Base-by-base conservation (phyloP, 2,329 filamentous ascomycete species). In the Diplodia seriata region DNA sequence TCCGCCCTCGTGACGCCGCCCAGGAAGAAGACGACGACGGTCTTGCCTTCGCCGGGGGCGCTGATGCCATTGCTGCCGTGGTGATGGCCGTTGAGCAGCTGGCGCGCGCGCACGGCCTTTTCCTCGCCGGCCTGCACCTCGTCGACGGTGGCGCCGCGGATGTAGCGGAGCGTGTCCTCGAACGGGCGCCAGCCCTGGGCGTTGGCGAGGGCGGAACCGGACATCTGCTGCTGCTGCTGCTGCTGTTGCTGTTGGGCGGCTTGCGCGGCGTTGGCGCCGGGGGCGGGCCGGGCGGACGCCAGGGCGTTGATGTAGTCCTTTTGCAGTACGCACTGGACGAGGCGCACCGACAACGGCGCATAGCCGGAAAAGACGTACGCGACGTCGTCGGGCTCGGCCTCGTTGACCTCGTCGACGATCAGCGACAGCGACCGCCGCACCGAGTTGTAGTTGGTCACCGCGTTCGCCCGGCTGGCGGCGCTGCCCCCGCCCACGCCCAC, bases 301-400 rank as follows among this genome's bases (percentile, higher is more conserved):
- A 90, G 83, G 3, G 70, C 61, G 15, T 78, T 76, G 36, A 99
- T 83, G 72, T 94, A 91, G 68, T 92, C 88, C 78, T 99, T 99
- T 78, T 98, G 94, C 57, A 99, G 81, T 61, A 98, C 87, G 76
- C 92, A 95, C 79, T 99, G 96, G 6, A 99, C 90, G 4, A 99
- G 86, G 18, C 95, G 90, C 66, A 98, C 87, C 54, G 92, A 97
- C 14, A 99, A 85, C 0, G 95, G 96, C 4, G 96, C 95, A 76
- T 98, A 99, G 64, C 95, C 96, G 71, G 92, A 97, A 80, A 98
- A 99, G 12, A 97, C 94, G 75, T 99, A 99, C n/a, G 94, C 91
- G 70, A 98, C 90, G 74, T 99, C 95, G 74, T 95, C 92, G 2
- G 95, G 95, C 56, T 96, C 91, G 69, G 95, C 90, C 79, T 99